Evolutionary conservation across 768 basidiomycete species (phyloP), one percentile per base, ranked within the genome.

Genomic region (Boletus reticuloceps): DNA sequence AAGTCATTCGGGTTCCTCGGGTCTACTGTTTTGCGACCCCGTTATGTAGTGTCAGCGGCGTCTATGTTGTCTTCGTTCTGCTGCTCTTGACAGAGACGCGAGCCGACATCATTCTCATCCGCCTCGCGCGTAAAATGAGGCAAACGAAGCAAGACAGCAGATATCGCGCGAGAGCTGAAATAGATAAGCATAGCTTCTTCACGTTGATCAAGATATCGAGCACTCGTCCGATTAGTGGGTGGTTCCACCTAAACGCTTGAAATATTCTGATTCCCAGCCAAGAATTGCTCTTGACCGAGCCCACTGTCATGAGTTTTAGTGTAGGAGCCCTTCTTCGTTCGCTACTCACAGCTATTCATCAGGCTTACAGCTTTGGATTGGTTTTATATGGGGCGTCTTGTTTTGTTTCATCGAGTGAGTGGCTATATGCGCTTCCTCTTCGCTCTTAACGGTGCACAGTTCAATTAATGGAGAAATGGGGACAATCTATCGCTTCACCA

Each of bases 361-460:
- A 4, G 6, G 27, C 7, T 1, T 27, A 34, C 67, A 89, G 85
- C 64, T 87, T n/a, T 87, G 85, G 86, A 72, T 84, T 31, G 83
- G 84, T 49, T 83, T 92, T 55, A 79, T 81, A 0, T 93, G 90
- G 89, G 90, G 90, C 0, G 80, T 90, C 6, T 67, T 86, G 20
- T 93, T 82, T 62, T 84, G 82, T 51, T 72, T 91, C 64, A 75
- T 89, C 31, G 81, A 82, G 83, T 85, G 61, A 32, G 73, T 48
- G 44, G 10, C 12, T 25, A n/a, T 54, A 40, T 34, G 37, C 42
- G 29, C 31, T 5, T 25, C 25, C 19, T 16, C 4, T 31, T 46
- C 47, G 42, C 25, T 37, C 51, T 39, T 57, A 49, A 70, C 5
- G 3, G 3, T 14, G 12, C 9, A 6, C 61, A 84, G 84, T 50